Evolutionary conservation across 257 asterid genomes (phyloP).

Genomic region (Solanum bulbocastanum): DNA sequence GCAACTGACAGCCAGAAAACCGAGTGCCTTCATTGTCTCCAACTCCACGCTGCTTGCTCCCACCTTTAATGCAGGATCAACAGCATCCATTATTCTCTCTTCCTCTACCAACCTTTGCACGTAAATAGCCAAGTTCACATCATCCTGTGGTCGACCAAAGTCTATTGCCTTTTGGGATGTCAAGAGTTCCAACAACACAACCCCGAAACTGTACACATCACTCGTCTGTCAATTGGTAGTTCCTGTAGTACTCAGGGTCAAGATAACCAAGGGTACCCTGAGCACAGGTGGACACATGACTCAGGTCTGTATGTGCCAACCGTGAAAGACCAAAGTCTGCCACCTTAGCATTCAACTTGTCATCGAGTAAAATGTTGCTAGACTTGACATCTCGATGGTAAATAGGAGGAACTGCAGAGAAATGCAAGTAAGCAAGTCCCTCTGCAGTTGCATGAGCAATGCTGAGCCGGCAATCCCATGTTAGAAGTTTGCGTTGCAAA

Average conservation of each 20-base stretch:
- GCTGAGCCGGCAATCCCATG: slow-evolving; percentile 46
- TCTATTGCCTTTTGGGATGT: slow-evolving; percentile 89
- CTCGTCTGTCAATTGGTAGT: slow-evolving; percentile 83
- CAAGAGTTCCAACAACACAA: slow-evolving; percentile 70
- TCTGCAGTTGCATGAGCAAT: slow-evolving; percentile 80
- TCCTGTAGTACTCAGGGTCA: slow-evolving; percentile 84
- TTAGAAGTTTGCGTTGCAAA: slow-evolving; percentile 13
- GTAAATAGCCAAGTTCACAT: slow-evolving; percentile 78
- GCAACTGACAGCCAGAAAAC: slow-evolving; percentile 71
- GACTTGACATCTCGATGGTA: slow-evolving; percentile 92
- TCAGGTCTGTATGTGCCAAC: slow-evolving; percentile 71
- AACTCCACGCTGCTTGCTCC: slow-evolving; percentile 46
- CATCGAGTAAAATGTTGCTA: slow-evolving; percentile 74
- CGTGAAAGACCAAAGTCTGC: slow-evolving; percentile 84
- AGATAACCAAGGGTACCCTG: slow-evolving; percentile 94
- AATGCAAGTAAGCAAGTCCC: slow-evolving; percentile 83
- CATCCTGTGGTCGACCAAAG: slow-evolving; percentile 52
- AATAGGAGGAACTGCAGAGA: slow-evolving; percentile 76
- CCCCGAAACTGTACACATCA: slow-evolving; percentile 89
- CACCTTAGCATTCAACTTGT: slow-evolving; percentile 61
- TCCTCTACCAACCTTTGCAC: slow-evolving; percentile 68
- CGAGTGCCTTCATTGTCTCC: slow-evolving; percentile 91
- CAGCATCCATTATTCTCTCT: slow-evolving; percentile 67
- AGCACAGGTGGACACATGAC: slow-evolving; percentile 88
- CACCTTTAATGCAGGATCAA: slow-evolving; percentile 62